Conservation (phyloP, 306 rosid species). For the Erythrophleum fordii region DNA sequence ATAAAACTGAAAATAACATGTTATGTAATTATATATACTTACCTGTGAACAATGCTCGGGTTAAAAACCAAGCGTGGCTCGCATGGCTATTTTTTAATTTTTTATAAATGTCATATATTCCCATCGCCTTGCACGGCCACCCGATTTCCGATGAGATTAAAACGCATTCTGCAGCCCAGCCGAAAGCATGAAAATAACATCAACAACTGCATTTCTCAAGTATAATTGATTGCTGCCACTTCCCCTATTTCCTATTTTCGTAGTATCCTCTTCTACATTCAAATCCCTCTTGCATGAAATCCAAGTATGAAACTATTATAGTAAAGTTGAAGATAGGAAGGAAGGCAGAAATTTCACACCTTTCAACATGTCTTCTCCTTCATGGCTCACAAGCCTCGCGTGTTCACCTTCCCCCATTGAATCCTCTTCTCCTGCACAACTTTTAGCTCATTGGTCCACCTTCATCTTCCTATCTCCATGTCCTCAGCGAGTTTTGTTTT, state of each 20-base stretch:
- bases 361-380: neutral
- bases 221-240: neutral
- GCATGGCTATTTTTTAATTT: too few species aligned
- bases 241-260: neutral
- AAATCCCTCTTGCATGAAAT: neutral
- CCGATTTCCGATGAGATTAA: too few species aligned
- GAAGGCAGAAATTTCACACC: neutral
- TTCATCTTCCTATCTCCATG: slow-evolving; percentile 1
- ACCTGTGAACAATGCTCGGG: too few species aligned
- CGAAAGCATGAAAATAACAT: too few species aligned
- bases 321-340: neutral
- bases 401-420: neutral
- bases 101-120: too few species aligned
- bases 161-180: too few species aligned
- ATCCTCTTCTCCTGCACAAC: neutral
- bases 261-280: neutral
- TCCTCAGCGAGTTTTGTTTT: neutral
- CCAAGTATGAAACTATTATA: neutral
- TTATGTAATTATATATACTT: too few species aligned
- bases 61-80: too few species aligned
- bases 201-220: too few species aligned
- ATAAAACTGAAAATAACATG: too few species aligned
- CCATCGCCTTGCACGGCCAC: too few species aligned
- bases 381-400: neutral
- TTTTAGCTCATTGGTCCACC: neutral